A percentile compares a stretch with the other conserved stretches of the same genome.
These are phyloP conservation scores for Aspergillus pseudoglaucus DNA, from an alignment of 2,329 filamentous ascomycete species.

Conservation along the genomic window DNA sequence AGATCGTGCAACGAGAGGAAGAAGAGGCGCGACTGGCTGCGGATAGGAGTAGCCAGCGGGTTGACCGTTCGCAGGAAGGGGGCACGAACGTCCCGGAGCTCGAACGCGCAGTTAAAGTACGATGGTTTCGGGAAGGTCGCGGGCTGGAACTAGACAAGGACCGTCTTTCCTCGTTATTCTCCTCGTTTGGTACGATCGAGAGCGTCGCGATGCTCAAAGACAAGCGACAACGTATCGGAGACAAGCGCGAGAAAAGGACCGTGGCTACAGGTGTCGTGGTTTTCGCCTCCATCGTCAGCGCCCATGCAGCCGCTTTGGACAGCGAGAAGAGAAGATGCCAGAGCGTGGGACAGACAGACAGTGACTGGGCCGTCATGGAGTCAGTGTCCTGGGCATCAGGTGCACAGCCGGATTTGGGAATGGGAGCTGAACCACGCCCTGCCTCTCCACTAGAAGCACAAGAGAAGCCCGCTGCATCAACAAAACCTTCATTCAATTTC, in stretches of 20 bases:
- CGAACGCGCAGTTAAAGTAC: slow-evolving; percentile 53
- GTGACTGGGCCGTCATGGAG: slow-evolving; percentile 46
- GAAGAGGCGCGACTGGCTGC: slow-evolving; percentile 37
- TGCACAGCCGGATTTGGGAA: slow-evolving; percentile 45
- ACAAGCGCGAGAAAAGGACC: slow-evolving; percentile 46
- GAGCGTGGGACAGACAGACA: slow-evolving; percentile 21
- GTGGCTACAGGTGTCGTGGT: slow-evolving; percentile 51
- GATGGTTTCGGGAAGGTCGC: slow-evolving; percentile 46
- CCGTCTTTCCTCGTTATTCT: slow-evolving; percentile 43
- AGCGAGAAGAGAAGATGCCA: slow-evolving; percentile 32
- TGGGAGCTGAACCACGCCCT: slow-evolving; percentile 7
- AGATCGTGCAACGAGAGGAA: slow-evolving; percentile 32
- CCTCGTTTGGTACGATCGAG: slow-evolving; percentile 52
- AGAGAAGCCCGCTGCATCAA: no score
- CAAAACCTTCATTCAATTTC: slow-evolving; percentile 29
- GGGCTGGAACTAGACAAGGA: slow-evolving; percentile 44
- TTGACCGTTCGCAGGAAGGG: slow-evolving; percentile 31
- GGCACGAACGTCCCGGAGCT: slow-evolving; percentile 45
- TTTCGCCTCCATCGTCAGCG: slow-evolving; percentile 52
- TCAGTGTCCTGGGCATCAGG: slow-evolving; percentile 50
- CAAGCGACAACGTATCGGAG: slow-evolving; percentile 47
- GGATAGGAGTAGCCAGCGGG: slow-evolving; percentile 25
- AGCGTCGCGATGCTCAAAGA: slow-evolving; percentile 50
- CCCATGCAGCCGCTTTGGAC: slow-evolving; percentile 51
- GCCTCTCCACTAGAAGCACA: no score